Conservation (phyloP, 2,329 filamentous ascomycete species). For the Epichloe festucae region DNA sequence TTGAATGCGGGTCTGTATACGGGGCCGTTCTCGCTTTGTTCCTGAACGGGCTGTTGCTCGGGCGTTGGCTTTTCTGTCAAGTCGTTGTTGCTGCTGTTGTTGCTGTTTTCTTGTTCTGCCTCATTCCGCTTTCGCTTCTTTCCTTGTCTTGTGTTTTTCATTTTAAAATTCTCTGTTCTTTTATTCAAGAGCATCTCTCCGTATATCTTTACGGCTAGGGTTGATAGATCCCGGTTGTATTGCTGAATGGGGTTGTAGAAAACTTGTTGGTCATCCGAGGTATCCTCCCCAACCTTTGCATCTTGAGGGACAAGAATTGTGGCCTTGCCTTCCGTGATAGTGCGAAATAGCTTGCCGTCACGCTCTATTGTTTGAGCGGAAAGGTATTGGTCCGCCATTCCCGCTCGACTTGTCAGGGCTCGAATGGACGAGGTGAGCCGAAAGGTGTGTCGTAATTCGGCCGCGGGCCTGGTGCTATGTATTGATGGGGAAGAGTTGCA, state of each 20-base stretch:
- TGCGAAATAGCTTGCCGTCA: constrained; percentile 36
- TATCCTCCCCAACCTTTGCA: constrained; percentile 32
- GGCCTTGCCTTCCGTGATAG: constrained; percentile 43
- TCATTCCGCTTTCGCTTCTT: constrained; percentile 35
- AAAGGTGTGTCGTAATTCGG: neutral
- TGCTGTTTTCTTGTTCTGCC: constrained; percentile 6
- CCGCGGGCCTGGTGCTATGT: neutral
- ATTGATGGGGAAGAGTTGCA: neutral
- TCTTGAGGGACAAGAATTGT: constrained; percentile 40
- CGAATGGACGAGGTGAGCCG: neutral
- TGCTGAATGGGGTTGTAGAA: constrained; percentile 99
- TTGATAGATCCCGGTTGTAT: constrained; percentile 92
- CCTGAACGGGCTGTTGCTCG: constrained; percentile 7
- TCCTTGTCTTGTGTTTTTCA: constrained; percentile 27
- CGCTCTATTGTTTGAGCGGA: constrained; percentile 14
- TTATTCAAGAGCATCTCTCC: constrained; percentile 50
- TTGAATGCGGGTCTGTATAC: constrained; percentile 43
- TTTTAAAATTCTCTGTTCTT: constrained; percentile 24
- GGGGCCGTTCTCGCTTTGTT: constrained; percentile 13
- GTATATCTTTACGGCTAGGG: constrained; percentile 82
- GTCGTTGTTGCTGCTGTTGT: neutral
- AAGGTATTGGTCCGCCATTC: constrained; percentile 9
- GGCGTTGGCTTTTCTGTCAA: neutral
- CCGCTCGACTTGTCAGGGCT: constrained; percentile 1
- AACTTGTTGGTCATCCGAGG: constrained; percentile 59